Base-by-base conservation (phyloP, 768 basidiomycete species). In the Lactifluus rugatus region DNA sequence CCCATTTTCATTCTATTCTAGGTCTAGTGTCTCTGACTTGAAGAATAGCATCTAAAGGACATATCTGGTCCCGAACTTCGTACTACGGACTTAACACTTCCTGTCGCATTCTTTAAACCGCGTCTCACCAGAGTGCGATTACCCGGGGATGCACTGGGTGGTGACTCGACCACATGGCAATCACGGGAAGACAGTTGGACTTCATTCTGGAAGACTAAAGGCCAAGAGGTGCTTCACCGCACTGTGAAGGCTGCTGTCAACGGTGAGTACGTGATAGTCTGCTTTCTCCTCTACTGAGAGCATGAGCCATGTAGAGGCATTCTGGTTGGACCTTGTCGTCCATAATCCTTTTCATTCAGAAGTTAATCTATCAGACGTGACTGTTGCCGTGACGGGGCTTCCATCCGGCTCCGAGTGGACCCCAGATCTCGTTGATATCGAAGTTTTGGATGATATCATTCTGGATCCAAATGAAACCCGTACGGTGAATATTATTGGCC, bases 291-390 rank as follows among this genome's bases (percentile, higher is more conserved):
- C 58, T 48, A 58, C 34, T 58, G 62, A 48, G 55, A 50, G 34
- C 52, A 50, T 28, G 34, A 34, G 13, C 8, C 34, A 34, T 60
- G 23, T 59, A 92, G 90, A 92, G 69, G 70, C 73, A 2, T 89
- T 92, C 64, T 90, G 84, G 83, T 73, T 91, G 39, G 88, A 92
- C 62, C 63, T 93, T 25, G 75, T 75, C 5, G 49, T 93, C 58
- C 75, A 71, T 48, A 93, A 93, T 67, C 88, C 89, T 17, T 70
- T 93, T 42, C 79, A 87, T 59, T 75, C 85, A 6, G 88, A 89
- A 52, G 75, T 93, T n/a, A 81, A 76, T 51, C 66, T 93, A 23
- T 76, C 81, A 0, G 76, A 84, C 57, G 60, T 91, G 53, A 81
- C 84, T 0, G 68, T 89, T 9, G 57, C 74, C 4, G 75, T 87